Percentiles rank a stretch among this genome's conserved stretches.
These are phyloP conservation scores for Sugiyamaella pinicola DNA, from an alignment of 1,139 yeast species.

Conservation along the genomic window DNA sequence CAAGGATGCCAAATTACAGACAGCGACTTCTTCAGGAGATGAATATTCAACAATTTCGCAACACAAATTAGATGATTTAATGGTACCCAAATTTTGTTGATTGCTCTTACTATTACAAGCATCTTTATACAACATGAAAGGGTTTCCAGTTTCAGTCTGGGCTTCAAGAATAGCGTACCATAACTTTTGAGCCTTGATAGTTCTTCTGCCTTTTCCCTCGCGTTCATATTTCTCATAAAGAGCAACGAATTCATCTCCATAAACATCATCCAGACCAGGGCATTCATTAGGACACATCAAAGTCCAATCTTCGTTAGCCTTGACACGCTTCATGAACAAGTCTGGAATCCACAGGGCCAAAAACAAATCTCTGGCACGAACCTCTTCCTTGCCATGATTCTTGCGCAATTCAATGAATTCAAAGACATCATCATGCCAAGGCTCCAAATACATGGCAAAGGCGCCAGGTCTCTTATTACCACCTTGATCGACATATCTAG, in stretches of 20 bases:
- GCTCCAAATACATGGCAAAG: conserved; percentile 83
- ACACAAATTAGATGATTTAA: conserved; percentile 86
- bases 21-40: conserved; percentile 85
- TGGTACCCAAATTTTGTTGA: conserved; percentile 84
- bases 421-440: conserved; percentile 88
- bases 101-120: conserved; percentile 81
- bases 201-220: conserved; percentile 69
- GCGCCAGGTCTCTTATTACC: conserved; percentile 96
- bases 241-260: conserved; percentile 78
- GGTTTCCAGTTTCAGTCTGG: conserved; percentile 92
- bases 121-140: conserved; percentile 89
- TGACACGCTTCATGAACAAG: conserved; percentile 86
- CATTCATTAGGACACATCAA: conserved; percentile 88
- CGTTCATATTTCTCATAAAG: conserved; percentile 72
- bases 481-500: conserved; percentile 91
- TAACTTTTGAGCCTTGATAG: conserved; percentile 80
- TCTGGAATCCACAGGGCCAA: conserved; percentile 93
- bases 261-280: conserved; percentile 75
- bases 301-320: conserved; percentile 77
- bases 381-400: conserved; percentile 90
- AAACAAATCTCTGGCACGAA: conserved; percentile 86
- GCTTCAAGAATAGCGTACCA: conserved; percentile 88
- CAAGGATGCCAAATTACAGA: conserved; percentile 85
- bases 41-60: conserved; percentile 91
- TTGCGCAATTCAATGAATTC: conserved; percentile 83